Evolutionary conservation across 169 alveolate genomes (phyloP), one percentile per base, ranked within the genome.

Genomic region (Cryptosporidium felis): DNA sequence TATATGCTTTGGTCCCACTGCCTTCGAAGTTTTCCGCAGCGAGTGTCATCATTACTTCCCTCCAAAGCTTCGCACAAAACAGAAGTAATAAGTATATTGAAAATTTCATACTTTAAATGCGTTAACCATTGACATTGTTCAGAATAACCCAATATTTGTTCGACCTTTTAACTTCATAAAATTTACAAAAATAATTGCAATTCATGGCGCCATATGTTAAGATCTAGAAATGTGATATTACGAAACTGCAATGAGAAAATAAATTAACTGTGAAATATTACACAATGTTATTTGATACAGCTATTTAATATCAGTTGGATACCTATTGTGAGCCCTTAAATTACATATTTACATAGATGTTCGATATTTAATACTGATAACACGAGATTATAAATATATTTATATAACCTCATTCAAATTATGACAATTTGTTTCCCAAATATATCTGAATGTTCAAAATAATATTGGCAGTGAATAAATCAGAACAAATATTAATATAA

Each of bases 61-160:
- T 49, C 63, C 26, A 38, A 45, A 65, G 49, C 14, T 44, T 44
- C 62, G 34, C 59, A 65, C 10, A 65, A 14, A 65, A 65, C 46
- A 65, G 61, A 65, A 65, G 62, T 28, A 65, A 47, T 26, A 30
- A 45, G 21, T 30, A 46, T 36, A 44, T 65, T 46, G 10, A 32
- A 65, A 46, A 32, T 9, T 28, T 44, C 81, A 65, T 65, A 47
- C 49, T 65, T 62, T 9, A 45, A 32, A 47, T 28, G 16, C 26
- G 18, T 44, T 65, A 9, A 45, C 21, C 18, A 65, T 65, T 16
- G 62, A 12, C 81, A 65, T 65, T 49, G 59, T 65, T 65, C 5
- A 45, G 32, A 28, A 21, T 65, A 2, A 5, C 23, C 63, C n/a
- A 28, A 26, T 16, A 21, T 30, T 56, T 56, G 26, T 30, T 56